Conservation (phyloP, 768 basidiomycete genomes). For the Lentinula raphanica region DNA sequence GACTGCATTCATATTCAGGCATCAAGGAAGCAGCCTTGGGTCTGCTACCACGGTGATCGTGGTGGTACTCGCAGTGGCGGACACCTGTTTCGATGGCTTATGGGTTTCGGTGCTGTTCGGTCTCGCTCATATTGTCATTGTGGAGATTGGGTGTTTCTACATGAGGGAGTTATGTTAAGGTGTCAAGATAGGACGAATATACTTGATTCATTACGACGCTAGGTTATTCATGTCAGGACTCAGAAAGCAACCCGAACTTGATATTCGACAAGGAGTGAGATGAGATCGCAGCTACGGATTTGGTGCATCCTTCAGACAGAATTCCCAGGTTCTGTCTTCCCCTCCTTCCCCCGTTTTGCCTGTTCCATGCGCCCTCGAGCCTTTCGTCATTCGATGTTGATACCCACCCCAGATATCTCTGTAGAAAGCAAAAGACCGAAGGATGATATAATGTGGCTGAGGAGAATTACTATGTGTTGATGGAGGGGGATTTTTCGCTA, state of each 20-base stretch:
- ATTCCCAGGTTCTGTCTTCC: conserved; percentile 88
- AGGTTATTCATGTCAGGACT: too few relatives aligned
- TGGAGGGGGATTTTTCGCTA: conserved; percentile 71
- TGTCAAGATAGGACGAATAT: not conserved
- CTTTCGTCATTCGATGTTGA: conserved; percentile 92
- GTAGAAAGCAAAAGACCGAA: conserved; percentile 79
- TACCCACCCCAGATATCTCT: conserved; percentile 75
- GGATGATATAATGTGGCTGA: conserved; percentile 65
- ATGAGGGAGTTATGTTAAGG: not conserved
- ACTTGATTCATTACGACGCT: too few relatives aligned
- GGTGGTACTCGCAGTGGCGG: conserved; percentile 20
- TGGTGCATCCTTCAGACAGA: conserved; percentile 31
- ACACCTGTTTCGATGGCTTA: conserved; percentile 21
- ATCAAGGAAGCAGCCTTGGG: not conserved
- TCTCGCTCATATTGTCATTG: conserved; percentile 17
- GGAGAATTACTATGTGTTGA: conserved; percentile 38
- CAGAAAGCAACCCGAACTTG: too few relatives aligned
- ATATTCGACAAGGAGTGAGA: too few relatives aligned
- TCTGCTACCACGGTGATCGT: conserved; percentile 11
- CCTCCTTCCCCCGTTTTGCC: conserved; percentile 68
- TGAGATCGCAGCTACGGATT: not conserved
- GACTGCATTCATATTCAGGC: not conserved
- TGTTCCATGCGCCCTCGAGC: conserved; percentile 62
- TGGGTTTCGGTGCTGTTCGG: conserved; percentile 18
- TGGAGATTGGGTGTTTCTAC: conserved; percentile 1